Evolutionary conservation across 2,329 filamentous ascomycete genomes (phyloP).

Genomic region (Blastomyces silverae): DNA sequence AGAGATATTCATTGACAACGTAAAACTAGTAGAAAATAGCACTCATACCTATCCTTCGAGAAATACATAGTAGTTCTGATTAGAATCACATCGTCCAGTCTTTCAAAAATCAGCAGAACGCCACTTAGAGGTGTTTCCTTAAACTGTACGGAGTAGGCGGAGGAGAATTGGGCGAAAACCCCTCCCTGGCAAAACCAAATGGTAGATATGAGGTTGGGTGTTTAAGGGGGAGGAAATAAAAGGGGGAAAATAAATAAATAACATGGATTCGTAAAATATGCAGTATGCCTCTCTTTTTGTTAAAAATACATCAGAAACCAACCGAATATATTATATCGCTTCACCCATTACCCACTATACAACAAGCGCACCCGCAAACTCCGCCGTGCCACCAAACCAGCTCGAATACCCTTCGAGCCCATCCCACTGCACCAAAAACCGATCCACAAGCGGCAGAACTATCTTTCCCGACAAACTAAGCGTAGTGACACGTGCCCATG

Average conservation of each 20-base stretch:
- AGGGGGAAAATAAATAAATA: neutral
- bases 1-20: neutral
- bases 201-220: neutral
- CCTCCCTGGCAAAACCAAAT: neutral
- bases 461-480: slow-evolving; percentile 80
- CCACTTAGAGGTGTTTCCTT: no score
- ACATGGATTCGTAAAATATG: neutral
- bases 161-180: neutral
- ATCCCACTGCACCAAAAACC: slow-evolving; percentile 77
- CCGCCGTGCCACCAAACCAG: slow-evolving; percentile 35
- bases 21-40: neutral
- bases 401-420: slow-evolving; percentile 47
- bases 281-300: neutral
- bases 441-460: slow-evolving; percentile 63
- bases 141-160: no score
- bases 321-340: no score
- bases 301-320: neutral
- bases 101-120: neutral
- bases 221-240: neutral
- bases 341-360: slow-evolving; percentile 21
- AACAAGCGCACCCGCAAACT: slow-evolving; percentile 38
- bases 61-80: neutral
- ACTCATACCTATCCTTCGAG: neutral
- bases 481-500: slow-evolving; percentile 76
- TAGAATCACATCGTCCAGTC: neutral